Evolutionary conservation across 768 basidiomycete species (phyloP).

Genomic region (Suillus plorans): DNA sequence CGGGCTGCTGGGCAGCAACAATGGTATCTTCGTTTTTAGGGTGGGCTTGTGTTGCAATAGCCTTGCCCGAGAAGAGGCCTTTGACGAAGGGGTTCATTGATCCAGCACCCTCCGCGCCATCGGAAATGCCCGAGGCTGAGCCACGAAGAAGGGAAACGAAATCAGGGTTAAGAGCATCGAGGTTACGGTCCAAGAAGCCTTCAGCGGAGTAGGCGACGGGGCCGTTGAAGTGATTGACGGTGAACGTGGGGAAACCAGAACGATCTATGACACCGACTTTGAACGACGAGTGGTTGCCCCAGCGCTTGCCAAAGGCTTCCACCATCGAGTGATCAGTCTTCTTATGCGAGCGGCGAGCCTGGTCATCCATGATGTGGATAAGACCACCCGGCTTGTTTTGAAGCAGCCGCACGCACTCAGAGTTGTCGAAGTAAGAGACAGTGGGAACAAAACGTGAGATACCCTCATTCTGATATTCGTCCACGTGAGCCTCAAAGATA

Average conservation of each 20-base stretch:
- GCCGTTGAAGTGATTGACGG: slow-evolving; percentile 88
- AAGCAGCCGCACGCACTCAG: slow-evolving; percentile 84
- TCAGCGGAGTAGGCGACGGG: slow-evolving; percentile 91
- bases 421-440: slow-evolving; percentile 85
- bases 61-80: slow-evolving; percentile 82
- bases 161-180: slow-evolving; percentile 89
- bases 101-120: slow-evolving; percentile 66
- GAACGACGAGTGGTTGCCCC: slow-evolving; percentile 93
- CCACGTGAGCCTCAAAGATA: slow-evolving; percentile 78
- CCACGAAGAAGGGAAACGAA: slow-evolving; percentile 90
- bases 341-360: slow-evolving; percentile 80
- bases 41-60: slow-evolving; percentile 90
- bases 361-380: slow-evolving; percentile 97
- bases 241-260: slow-evolving; percentile 83
- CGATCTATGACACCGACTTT: slow-evolving; percentile 76
- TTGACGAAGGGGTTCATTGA: slow-evolving; percentile 91
- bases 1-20: slow-evolving; percentile 88
- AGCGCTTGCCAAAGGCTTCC: slow-evolving; percentile 90
- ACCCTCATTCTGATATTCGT: slow-evolving; percentile 83
- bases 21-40: slow-evolving; percentile 94
- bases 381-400: slow-evolving; percentile 88
- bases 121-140: slow-evolving; percentile 29
- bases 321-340: slow-evolving; percentile 95
- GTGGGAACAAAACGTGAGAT: slow-evolving; percentile 68
- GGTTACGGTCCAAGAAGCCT: slow-evolving; percentile 83